Base-by-base conservation (phyloP, 441 rosid species). In the Viola pubescens region DNA sequence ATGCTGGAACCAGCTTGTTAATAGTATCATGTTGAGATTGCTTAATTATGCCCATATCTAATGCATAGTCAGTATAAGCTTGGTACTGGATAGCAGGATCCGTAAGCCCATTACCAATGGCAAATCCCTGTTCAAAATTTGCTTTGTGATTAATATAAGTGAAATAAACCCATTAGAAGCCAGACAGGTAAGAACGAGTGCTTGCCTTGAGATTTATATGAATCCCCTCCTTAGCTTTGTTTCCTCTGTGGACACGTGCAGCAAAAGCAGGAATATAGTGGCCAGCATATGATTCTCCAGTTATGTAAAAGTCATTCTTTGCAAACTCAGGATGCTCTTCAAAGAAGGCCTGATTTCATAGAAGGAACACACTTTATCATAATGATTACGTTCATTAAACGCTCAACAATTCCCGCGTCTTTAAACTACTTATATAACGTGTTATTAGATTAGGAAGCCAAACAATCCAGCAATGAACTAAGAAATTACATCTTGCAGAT, bases 231-330 rank as follows among this genome's bases (percentile, higher is more conserved):
- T 84, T 81, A 73, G 89, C 96, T 73, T 89, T 88, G 82, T 92
- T 92, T 75, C 95, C 97, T 62, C 2, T 71, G 79, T 89, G 88
- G 70, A 92, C 87, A 42, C 97, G 82, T 69, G 95, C 62, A 74
- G 98, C 98, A 77, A 92, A 77, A 67, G 98, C 97, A 10, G 97
- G 98, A 67, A 92, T 92, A 60, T 92, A 92, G 79, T 92, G 98
- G 48, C 98, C 97, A 64, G 97, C 97, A 75, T 89, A 92, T 67
- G 98, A 92, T 78, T 92, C 98, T 55, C 97, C 98, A 6, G 97
- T 92, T 54, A 92, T 88, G 75, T 75, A 92, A 59, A 92, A 89
- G 72, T 89, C 97, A 48, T 92, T 92, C 44, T 81, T 51, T 1
- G 81, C 83, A 34, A 87, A 65, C 70, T 83, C 75, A 61, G 98